These are phyloP conservation scores for Tetradesmus lagerheimii DNA, from an alignment of 139 green algal species.

Conservation along the genomic window DNA sequence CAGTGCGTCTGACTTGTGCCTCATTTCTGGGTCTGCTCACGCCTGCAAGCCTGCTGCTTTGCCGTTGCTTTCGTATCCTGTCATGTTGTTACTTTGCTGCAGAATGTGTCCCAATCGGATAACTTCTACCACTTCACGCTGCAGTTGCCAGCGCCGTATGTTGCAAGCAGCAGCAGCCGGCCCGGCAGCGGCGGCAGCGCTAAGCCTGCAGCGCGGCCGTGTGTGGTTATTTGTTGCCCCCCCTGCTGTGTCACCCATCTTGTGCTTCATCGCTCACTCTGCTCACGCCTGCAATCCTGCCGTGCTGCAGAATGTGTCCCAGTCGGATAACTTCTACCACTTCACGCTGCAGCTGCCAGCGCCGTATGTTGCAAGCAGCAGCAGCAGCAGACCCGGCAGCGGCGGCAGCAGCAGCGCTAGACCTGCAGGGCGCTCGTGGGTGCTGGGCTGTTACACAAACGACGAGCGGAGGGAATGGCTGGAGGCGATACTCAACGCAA, in stretches of 20 bases:
- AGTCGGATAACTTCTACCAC: slow-evolving; percentile 45
- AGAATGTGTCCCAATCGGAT: slow-evolving; percentile 39
- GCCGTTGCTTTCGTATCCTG: too few species aligned
- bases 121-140: slow-evolving; percentile 50
- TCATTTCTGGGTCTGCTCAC: too few species aligned
- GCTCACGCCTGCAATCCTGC: neutral
- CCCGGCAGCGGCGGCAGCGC: neutral
- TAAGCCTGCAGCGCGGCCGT: too few species aligned
- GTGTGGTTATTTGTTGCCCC: too few species aligned
- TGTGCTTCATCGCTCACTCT: neutral
- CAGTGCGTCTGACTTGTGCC: too few species aligned
- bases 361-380: neutral
- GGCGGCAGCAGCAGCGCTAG: neutral
- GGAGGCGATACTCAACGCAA: slow-evolving; percentile 38
- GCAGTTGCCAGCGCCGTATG: slow-evolving; percentile 27
- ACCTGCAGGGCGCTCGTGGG: neutral
- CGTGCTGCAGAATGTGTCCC: slow-evolving; percentile 17
- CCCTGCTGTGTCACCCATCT: too few species aligned
- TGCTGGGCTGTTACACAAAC: slow-evolving; percentile 42
- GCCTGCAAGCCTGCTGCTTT: too few species aligned
- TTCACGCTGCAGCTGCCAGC: slow-evolving; percentile 46
- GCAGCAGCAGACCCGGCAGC: neutral
- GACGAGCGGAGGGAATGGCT: slow-evolving; percentile 43
- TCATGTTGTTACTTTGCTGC: too few species aligned
- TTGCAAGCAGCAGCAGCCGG: neutral